phyloP scores from a whole-genome alignment of 2,329 filamentous ascomycete genomes.

The Sarocladium oryzae region DNA sequence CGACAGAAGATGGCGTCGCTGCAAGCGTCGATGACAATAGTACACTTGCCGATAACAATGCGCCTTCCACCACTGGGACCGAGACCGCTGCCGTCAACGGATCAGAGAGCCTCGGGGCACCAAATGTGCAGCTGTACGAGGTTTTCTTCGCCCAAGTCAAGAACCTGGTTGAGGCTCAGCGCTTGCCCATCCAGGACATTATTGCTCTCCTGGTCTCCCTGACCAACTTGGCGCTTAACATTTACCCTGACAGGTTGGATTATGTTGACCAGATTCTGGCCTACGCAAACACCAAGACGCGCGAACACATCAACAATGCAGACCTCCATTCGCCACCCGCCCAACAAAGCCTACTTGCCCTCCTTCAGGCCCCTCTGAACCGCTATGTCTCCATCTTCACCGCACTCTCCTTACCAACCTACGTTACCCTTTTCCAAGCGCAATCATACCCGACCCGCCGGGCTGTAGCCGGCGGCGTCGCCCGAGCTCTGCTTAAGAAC shows the following conservation, averaged over 20 bases:
- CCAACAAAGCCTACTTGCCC: slow-evolving; percentile 81
- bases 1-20: slow-evolving; percentile 4
- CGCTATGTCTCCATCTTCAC: slow-evolving; percentile 93
- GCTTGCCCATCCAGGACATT: slow-evolving; percentile 87
- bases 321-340: slow-evolving; percentile 83
- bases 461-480: slow-evolving; percentile 84
- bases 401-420: slow-evolving; percentile 86
- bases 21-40: slow-evolving; percentile 24
- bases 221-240: slow-evolving; percentile 87
- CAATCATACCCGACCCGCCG: slow-evolving; percentile 90
- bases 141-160: slow-evolving; percentile 97
- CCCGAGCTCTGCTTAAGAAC: slow-evolving; percentile 74
- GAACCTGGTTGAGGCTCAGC: slow-evolving; percentile 84
- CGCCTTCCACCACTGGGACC: slow-evolving; percentile 38
- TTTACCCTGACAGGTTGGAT: slow-evolving; percentile 87
- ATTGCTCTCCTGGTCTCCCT: slow-evolving; percentile 92
- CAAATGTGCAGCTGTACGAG: slow-evolving; percentile 86
- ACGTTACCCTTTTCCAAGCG: slow-evolving; percentile 80
- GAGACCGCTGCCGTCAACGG: slow-evolving; percentile 43
- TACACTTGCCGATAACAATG: slow-evolving; percentile 23
- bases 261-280: slow-evolving; percentile 92
- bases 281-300: slow-evolving; percentile 80
- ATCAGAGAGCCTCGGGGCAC: slow-evolving; percentile 20
- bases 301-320: slow-evolving; percentile 87
- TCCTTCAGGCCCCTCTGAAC: slow-evolving; percentile 85